Evolutionary conservation across 345 rosid genomes (phyloP).

Genomic region (Citropsis articulata): DNA sequence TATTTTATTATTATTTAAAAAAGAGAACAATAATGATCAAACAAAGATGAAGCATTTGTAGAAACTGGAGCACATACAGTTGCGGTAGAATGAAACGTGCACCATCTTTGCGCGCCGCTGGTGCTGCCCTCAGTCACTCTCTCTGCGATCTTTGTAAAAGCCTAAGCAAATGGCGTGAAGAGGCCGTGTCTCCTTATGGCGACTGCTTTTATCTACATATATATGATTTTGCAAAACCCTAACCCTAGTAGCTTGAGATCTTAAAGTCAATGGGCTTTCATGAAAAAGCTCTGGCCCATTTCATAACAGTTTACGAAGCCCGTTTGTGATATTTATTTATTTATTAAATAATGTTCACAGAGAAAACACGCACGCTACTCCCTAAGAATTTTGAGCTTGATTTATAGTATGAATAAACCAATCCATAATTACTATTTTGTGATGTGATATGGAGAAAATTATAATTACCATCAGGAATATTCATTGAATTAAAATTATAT

Average conservation of each 20-base stretch:
- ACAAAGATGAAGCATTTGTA: not conserved
- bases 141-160: not conserved
- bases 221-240: conserved; percentile 9
- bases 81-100: conserved; percentile 18
- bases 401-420: too few species aligned
- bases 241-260: not conserved
- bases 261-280: not conserved
- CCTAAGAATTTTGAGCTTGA: too few species aligned
- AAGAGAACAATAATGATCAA: not conserved
- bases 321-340: too few species aligned
- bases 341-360: too few species aligned
- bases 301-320: too few species aligned
- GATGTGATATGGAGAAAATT: too few species aligned
- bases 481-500: too few species aligned
- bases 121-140: not conserved
- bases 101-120: conserved; percentile 9
- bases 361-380: too few species aligned
- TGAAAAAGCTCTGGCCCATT: not conserved
- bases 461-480: too few species aligned
- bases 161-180: not conserved
- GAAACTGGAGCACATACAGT: conserved; percentile 1
- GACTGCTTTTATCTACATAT: too few species aligned
- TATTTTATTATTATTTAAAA: not conserved
- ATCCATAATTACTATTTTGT: too few species aligned
- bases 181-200: too few species aligned